These are phyloP conservation scores for Penicillium bialowiezense DNA, from an alignment of 495 filamentous ascomycete genomes.

Conservation along the genomic window DNA sequence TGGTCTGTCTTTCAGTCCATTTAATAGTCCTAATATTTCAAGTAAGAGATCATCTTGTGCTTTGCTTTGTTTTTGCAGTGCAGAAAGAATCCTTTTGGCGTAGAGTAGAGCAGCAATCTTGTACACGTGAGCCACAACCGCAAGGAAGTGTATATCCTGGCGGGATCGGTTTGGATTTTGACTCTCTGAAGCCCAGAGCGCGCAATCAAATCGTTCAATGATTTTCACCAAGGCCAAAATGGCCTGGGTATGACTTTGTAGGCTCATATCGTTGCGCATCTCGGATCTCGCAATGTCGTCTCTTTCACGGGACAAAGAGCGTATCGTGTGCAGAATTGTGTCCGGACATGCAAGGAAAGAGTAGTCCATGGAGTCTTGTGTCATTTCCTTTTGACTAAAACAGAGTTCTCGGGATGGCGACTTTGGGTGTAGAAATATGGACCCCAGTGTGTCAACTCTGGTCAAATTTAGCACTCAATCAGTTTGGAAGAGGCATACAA, in stretches of 20 bases:
- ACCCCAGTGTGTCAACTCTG: background rate
- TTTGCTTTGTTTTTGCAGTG: background rate
- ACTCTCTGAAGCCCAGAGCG: constrained; percentile 14
- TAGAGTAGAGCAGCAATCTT: constrained; percentile 14
- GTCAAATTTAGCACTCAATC: background rate
- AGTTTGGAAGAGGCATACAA: background rate
- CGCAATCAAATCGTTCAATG: constrained; percentile 15
- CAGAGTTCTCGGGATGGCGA: background rate
- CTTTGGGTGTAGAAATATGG: background rate
- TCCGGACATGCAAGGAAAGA: constrained; percentile 28
- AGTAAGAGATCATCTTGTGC: constrained; percentile 24
- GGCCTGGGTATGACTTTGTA: constrained; percentile 4
- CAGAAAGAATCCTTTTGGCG: constrained; percentile 13
- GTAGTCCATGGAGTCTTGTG: constrained; percentile 16
- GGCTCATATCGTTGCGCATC: background rate
- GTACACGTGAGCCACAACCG: constrained; percentile 14
- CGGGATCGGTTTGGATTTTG: constrained; percentile 27
- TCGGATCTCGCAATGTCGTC: background rate
- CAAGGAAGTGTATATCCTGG: constrained; percentile 11
- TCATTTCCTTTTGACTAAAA: background rate
- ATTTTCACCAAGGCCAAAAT: constrained; percentile 6
- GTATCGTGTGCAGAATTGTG: constrained; percentile 17
- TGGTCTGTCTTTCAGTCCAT: constrained; percentile 37
- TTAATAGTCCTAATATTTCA: constrained; percentile 36
- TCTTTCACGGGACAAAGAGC: constrained; percentile 21